Evolutionary conservation across 768 basidiomycete genomes (phyloP), one percentile per base, ranked within the genome.

Genomic region (Agrocybe praecox): DNA sequence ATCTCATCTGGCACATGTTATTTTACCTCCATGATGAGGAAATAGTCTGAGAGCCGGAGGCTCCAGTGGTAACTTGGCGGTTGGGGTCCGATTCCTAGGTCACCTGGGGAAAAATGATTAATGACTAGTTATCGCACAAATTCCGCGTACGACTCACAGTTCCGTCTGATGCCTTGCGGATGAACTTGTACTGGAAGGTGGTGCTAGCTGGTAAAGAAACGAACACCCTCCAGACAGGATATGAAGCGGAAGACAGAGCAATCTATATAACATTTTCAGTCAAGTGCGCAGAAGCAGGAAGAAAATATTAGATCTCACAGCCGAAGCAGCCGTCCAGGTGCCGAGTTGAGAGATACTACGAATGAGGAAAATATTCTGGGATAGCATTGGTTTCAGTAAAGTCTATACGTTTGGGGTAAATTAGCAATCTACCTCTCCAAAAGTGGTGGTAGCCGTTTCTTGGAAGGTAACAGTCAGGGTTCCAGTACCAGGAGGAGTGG

Each of bases 31-130:
- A 64, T 10, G 55, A 57, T 4, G 60, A 34, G 5, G 58, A 33
- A 7, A 60, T 48, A 17, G 60, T 63, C 50, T 55, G 55, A 1
- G 76, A 67, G 2, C 75, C 78, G 4, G 76, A 76, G 1, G 71
- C 45, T 22, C 65, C 73, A 4, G 78, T 74, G 10, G 77, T 83
- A 2, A 70, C 76, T 42, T 76, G 72, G 36, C 84, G 74, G 59
- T 86, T 84, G 2, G 86, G 84, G 60, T 85, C 83, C 0, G 81
- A 82, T 64, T 88, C 86, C 85, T 85, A 87, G 8, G 75, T 72
- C 46, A 88, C 66, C 83, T 82, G 49, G 52, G 22, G 40, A 7
- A 15, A 47, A 49, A 15, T 11, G 24, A 29, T 54, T 45, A 56
- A 26, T 15, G 5, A 17, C 15, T 18, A 26, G 26, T 21, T 12